A percentile compares a stretch with the other conserved stretches of the same genome.
Conservation (phyloP, 257 asterid species). For the Solanum pimpinellifolium region DNA sequence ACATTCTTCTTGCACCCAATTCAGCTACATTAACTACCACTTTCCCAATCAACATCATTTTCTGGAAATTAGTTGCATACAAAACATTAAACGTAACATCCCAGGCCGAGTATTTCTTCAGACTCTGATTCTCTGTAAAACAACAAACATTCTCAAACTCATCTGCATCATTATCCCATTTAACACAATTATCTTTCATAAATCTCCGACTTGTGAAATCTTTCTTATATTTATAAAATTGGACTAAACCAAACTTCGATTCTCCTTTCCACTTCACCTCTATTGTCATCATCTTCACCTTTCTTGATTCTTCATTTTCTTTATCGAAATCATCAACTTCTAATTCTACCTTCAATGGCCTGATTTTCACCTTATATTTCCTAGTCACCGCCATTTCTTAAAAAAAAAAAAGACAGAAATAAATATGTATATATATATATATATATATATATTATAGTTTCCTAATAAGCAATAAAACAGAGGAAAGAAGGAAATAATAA, state of each 20-base stretch:
- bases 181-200: conserved; percentile 9
- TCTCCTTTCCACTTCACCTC: conserved; percentile 62
- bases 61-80: conserved; percentile 16
- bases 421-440: neutral
- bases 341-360: conserved; percentile 27
- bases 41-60: conserved; percentile 8
- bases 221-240: conserved; percentile 22
- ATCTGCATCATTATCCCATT: conserved; percentile 41
- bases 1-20: conserved; percentile 26
- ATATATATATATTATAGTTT: neutral
- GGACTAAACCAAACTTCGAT: conserved; percentile 34
- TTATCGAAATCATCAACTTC: conserved; percentile 1
- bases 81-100: conserved; percentile 24
- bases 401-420: neutral
- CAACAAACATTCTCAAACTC: conserved; percentile 49
- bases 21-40: conserved; percentile 42
- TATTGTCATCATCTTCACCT: conserved; percentile 17
- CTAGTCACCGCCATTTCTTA: conserved; percentile 27
- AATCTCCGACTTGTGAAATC: conserved; percentile 12
- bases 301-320: neutral
- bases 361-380: conserved; percentile 49
- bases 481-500: neutral
- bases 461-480: neutral
- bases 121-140: conserved; percentile 18
- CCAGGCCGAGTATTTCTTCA: conserved; percentile 40